Conservation (phyloP, 768 basidiomycete species). For the Trametes villosa region DNA sequence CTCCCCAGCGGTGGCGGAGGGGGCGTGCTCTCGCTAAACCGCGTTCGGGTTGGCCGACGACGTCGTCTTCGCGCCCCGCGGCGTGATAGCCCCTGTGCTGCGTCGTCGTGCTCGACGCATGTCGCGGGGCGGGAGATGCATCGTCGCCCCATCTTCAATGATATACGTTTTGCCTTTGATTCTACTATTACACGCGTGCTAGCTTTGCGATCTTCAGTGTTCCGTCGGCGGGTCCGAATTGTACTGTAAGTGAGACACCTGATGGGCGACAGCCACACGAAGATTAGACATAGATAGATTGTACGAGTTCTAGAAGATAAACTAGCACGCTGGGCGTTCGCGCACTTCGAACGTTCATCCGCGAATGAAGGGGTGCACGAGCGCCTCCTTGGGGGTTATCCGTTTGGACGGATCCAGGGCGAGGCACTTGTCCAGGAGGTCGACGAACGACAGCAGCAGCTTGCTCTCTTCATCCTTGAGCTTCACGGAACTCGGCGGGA, state of each 20-base stretch:
- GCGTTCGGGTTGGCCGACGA: neutral
- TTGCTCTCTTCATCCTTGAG: slow-evolving; percentile 90
- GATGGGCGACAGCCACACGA: neutral
- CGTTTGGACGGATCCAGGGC: slow-evolving; percentile 84
- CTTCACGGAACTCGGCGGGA: slow-evolving; percentile 79
- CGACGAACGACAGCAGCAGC: slow-evolving; percentile 77
- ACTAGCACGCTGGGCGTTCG: too few species aligned
- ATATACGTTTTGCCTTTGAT: neutral
- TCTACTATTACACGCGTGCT: slow-evolving; percentile 9
- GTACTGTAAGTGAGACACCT: slow-evolving; percentile 6
- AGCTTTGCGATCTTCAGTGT: neutral
- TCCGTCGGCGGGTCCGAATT: neutral
- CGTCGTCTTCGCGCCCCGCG: too few species aligned
- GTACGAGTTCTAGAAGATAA: too few species aligned
- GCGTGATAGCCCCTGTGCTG: too few species aligned
- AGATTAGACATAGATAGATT: slow-evolving; percentile 1
- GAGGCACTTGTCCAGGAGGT: slow-evolving; percentile 90
- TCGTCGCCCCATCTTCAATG: too few species aligned
- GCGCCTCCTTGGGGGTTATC: slow-evolving; percentile 88
- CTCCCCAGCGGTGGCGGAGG: neutral
- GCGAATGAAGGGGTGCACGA: slow-evolving; percentile 85
- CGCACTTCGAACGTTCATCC: slow-evolving; percentile 36
- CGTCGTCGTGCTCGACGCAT: too few species aligned
- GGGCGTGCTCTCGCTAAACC: neutral
- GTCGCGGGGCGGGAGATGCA: too few species aligned